phyloP scores from a whole-genome alignment of 208 protist species.

The Leishmania tarentolae region DNA sequence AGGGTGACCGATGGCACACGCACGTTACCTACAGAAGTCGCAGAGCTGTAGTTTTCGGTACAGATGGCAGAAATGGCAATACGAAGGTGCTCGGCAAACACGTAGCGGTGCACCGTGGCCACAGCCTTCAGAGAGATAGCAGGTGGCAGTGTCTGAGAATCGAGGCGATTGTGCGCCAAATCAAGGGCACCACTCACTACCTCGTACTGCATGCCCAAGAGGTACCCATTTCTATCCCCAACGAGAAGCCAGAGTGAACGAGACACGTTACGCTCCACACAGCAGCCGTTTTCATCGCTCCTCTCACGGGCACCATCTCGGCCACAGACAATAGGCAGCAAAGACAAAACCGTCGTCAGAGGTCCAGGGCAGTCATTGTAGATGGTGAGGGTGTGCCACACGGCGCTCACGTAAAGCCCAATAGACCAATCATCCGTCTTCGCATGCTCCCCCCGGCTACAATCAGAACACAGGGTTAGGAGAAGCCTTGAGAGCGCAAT shows the following conservation, averaged over 20 bases:
- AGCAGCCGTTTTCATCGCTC: background rate
- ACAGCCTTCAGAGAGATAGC: conserved; percentile 1
- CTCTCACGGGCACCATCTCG: background rate
- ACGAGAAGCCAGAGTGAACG: conserved; percentile 21
- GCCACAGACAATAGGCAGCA: background rate
- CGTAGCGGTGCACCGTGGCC: conserved; percentile 14
- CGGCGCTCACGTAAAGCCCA: background rate
- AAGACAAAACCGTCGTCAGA: conserved; percentile 16
- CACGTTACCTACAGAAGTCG: background rate
- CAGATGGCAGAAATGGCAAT: conserved; percentile 23
- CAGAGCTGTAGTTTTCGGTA: conserved; percentile 1
- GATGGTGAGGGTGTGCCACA: conserved; percentile 12
- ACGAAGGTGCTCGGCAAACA: conserved; percentile 28
- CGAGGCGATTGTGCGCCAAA: background rate
- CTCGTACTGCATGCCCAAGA: conserved; percentile 3
- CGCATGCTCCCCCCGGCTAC: background rate
- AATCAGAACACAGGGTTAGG: background rate
- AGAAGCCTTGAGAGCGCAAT: conserved; percentile 22
- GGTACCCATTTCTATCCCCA: conserved; percentile 22
- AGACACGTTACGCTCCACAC: background rate
- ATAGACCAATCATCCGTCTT: too few species aligned
- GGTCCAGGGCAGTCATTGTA: conserved; percentile 21
- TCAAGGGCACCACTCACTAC: background rate
- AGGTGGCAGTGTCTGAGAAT: background rate
- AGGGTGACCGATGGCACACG: background rate